Conservation (phyloP, 352 stramenopile genomes). For the Aphanomyces euteiches region DNA sequence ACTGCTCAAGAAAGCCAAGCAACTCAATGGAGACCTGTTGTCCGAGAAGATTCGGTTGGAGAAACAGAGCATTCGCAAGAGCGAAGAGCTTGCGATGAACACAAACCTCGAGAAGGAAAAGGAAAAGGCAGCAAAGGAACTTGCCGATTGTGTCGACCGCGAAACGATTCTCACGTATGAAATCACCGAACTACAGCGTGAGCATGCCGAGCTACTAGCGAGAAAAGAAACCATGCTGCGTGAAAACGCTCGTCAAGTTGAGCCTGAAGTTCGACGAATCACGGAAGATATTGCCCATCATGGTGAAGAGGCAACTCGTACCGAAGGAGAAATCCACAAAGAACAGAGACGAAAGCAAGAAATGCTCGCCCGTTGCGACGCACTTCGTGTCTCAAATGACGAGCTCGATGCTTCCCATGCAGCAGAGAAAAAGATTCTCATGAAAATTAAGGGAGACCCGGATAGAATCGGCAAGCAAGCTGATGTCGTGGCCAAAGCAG, state of each 20-base stretch:
- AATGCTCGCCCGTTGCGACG: constrained; percentile 53
- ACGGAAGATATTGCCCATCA: constrained; percentile 61
- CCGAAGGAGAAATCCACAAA: constrained; percentile 68
- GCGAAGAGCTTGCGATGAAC: constrained; percentile 70
- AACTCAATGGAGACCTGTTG: constrained; percentile 79
- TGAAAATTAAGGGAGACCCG: constrained; percentile 67
- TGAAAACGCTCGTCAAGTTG: constrained; percentile 77
- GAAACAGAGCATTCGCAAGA: constrained; percentile 82
- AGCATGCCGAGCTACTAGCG: constrained; percentile 63
- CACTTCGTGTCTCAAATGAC: constrained; percentile 59
- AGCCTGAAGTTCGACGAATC: constrained; percentile 76
- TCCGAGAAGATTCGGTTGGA: constrained; percentile 82
- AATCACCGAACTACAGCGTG: constrained; percentile 80
- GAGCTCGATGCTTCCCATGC: constrained; percentile 45
- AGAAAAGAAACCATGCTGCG: constrained; percentile 71
- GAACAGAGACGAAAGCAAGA: constrained; percentile 62
- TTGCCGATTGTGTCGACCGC: constrained; percentile 69
- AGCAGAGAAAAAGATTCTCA: constrained; percentile 55
- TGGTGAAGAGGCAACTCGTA: constrained; percentile 60
- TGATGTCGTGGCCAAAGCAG: constrained; percentile 78
- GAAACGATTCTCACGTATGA: constrained; percentile 85
- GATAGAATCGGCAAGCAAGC: constrained; percentile 82
- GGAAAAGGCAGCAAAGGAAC: constrained; percentile 68
- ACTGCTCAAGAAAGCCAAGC: constrained; percentile 74
- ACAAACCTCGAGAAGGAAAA: constrained; percentile 75